Percentiles rank a stretch among this genome's conserved stretches.
Evolutionary conservation across 2,329 filamentous ascomycete genomes (phyloP).

Genomic region (Chaetomium sp.): DNA sequence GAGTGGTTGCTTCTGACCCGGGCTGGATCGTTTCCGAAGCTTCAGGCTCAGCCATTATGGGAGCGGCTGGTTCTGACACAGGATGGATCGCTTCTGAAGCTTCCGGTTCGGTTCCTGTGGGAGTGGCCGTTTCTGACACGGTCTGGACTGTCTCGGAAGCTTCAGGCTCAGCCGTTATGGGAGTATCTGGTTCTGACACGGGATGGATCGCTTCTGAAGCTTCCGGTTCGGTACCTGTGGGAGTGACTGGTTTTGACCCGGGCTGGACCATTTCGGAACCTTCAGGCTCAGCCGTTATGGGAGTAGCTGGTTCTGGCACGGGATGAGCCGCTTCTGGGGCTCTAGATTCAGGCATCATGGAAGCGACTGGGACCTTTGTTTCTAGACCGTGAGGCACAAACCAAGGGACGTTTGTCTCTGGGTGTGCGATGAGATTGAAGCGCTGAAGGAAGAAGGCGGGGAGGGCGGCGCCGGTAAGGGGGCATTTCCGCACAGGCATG

Average conservation of each 20-base stretch:
- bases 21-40: not conserved
- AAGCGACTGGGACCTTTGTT: slow-evolving; percentile 16
- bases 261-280: not conserved
- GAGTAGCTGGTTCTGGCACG: not conserved
- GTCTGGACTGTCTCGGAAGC: not conserved
- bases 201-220: not conserved
- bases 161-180: not conserved
- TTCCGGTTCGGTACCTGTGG: not conserved
- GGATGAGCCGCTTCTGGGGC: not conserved
- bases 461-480: slow-evolving; percentile 50
- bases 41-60: too few relatives aligned
- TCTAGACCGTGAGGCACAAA: slow-evolving; percentile 50
- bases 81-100: not conserved
- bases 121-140: too few relatives aligned
- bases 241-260: too few relatives aligned
- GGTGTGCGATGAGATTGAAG: slow-evolving; percentile 59
- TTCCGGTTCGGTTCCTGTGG: not conserved
- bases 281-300: too few relatives aligned
- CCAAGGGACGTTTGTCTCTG: slow-evolving; percentile 56
- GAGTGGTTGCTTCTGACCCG: too few relatives aligned
- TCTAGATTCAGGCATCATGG: not conserved
- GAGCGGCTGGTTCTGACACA: not conserved
- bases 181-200: not conserved
- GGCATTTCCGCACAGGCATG: slow-evolving; percentile 60
- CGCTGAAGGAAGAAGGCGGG: slow-evolving; percentile 66